Evolutionary conservation across 1,139 yeast species (phyloP).

Genomic region (Komagataea norvegica): DNA sequence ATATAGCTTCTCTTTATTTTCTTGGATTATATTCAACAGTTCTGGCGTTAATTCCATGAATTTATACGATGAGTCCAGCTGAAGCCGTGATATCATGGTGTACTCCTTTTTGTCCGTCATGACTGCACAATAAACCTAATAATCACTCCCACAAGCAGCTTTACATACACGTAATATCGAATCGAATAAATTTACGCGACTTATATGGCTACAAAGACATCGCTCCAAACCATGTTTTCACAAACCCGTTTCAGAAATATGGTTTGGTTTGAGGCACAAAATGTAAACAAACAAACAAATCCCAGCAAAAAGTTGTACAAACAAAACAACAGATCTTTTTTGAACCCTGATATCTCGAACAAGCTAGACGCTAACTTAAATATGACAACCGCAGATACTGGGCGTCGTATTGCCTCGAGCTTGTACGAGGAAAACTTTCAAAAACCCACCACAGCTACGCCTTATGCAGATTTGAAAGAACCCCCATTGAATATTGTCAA

Average conservation of each 20-base stretch:
- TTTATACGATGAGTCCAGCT: slow-evolving; percentile 39
- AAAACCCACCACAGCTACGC: slow-evolving; percentile 7
- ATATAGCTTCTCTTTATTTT: slow-evolving; percentile 31
- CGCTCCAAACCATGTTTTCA: too few species aligned
- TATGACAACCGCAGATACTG: too few species aligned
- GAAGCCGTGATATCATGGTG: slow-evolving; percentile 22
- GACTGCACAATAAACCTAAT: neutral
- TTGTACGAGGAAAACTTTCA: slow-evolving; percentile 20
- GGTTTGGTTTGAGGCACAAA: slow-evolving; percentile 2
- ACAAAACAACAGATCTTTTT: slow-evolving; percentile 3
- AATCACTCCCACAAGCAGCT: too few species aligned
- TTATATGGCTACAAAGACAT: too few species aligned
- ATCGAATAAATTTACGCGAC: too few species aligned
- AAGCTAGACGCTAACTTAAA: neutral
- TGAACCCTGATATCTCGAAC: neutral
- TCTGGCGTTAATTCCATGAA: slow-evolving; percentile 58
- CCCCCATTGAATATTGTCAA: slow-evolving; percentile 22
- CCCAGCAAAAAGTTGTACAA: neutral
- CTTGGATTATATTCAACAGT: slow-evolving; percentile 41
- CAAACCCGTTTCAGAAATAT: neutral
- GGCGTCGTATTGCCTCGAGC: slow-evolving; percentile 19
- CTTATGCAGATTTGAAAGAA: slow-evolving; percentile 10
- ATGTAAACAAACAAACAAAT: slow-evolving; percentile 5
- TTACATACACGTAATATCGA: too few species aligned
- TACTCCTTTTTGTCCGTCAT: slow-evolving; percentile 15